Evolutionary conservation across 108 stramenopile species (phyloP).

Genomic region (Mediolabrus comicus): DNA sequence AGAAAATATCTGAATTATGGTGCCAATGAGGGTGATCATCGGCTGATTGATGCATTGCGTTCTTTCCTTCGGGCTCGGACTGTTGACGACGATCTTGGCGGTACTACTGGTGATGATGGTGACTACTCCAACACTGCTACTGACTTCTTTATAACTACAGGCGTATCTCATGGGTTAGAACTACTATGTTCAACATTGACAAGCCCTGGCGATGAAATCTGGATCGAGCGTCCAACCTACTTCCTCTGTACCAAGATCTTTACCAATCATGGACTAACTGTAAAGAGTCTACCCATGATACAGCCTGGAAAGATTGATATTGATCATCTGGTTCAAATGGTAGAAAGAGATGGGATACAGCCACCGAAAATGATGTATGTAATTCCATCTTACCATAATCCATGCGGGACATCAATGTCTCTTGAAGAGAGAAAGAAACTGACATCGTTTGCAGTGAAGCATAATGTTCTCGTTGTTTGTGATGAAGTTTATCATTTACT

Average conservation of each 20-base stretch:
- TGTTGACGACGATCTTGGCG: constrained; percentile 37
- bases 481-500: constrained; percentile 80
- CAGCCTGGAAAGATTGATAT: constrained; percentile 45
- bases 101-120: neutral
- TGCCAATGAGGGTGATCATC: constrained; percentile 41
- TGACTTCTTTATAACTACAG: constrained; percentile 62
- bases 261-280: constrained; percentile 46
- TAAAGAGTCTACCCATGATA: constrained; percentile 56
- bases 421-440: constrained; percentile 46
- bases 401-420: constrained; percentile 56
- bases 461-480: constrained; percentile 56
- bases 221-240: constrained; percentile 67
- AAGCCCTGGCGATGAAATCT: constrained; percentile 55
- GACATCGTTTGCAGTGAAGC: constrained; percentile 43
- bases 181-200: constrained; percentile 54
- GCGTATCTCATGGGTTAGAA: constrained; percentile 72
- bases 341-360: constrained; percentile 33
- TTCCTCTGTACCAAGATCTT: constrained; percentile 64
- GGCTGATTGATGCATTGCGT: constrained; percentile 34
- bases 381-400: constrained; percentile 76
- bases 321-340: constrained; percentile 24
- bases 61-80: constrained; percentile 52
- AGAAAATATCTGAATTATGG: constrained; percentile 40
- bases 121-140: neutral
- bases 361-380: constrained; percentile 64